Evolutionary conservation across 805 yeast species (phyloP).

Genomic region (Ogataea glucozyma): DNA sequence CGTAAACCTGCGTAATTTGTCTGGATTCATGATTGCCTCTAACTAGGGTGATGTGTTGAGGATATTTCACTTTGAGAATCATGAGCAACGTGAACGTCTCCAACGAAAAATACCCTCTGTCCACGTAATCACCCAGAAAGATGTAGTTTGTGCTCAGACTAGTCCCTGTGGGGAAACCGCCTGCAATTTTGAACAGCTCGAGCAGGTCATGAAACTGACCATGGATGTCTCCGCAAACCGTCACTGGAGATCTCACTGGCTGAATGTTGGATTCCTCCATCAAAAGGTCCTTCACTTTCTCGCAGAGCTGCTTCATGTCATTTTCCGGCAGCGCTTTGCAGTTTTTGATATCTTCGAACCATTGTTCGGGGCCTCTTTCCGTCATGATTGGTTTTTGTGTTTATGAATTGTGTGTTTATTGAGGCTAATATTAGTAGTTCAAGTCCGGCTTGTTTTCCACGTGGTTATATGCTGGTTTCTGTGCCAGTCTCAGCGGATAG

Average conservation of each 20-base stretch:
- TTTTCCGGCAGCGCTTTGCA: conserved; percentile 86
- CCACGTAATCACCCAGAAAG: conserved; percentile 95
- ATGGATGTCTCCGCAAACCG: conserved; percentile 96
- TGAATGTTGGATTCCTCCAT: conserved; percentile 97
- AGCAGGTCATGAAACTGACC: conserved; percentile 96
- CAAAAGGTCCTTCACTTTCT: conserved; percentile 86
- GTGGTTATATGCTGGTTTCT: conserved; percentile 2
- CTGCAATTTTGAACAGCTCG: conserved; percentile 86
- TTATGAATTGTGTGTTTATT: background rate
- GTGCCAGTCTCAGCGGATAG: background rate
- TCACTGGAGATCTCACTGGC: conserved; percentile 90
- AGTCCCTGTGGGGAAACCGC: conserved; percentile 82
- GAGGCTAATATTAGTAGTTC: background rate
- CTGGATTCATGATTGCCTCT: conserved; percentile 98
- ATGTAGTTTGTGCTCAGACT: conserved; percentile 58
- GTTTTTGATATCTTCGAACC: conserved; percentile 92
- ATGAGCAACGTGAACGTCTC: conserved; percentile 92
- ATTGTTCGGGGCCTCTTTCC: conserved; percentile 88
- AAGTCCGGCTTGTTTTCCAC: conserved; percentile 7
- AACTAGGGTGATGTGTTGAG: conserved; percentile 77
- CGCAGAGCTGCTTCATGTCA: conserved; percentile 96
- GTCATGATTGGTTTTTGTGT: conserved; percentile 46
- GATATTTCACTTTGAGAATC: conserved; percentile 81
- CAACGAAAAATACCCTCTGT: conserved; percentile 92
- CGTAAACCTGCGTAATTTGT: conserved; percentile 98